Evolutionary conservation across 139 green algal species (phyloP).

Genomic region (Closterium sp.): DNA sequence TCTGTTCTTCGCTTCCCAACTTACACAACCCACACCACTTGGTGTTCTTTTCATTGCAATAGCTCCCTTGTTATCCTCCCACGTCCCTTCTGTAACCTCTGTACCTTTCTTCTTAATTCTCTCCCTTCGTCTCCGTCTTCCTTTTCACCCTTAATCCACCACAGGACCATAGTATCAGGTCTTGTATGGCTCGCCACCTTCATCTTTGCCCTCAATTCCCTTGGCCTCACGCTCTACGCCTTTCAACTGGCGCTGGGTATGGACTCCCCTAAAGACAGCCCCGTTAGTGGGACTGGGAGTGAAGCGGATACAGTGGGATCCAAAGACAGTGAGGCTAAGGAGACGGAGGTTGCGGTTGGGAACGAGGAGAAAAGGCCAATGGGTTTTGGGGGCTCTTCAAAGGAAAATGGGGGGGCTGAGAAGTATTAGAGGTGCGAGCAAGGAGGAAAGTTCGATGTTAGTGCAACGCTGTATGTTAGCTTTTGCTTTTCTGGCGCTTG

Average conservation of each 20-base stretch:
- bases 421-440: not conserved
- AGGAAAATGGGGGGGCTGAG: not conserved
- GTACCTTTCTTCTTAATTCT: not conserved
- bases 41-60: not conserved
- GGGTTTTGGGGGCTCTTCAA: not conserved
- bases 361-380: not conserved
- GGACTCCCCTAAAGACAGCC: not conserved
- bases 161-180: slow-evolving; percentile 44
- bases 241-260: slow-evolving; percentile 17
- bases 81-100: not conserved
- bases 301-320: not conserved
- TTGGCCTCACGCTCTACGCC: slow-evolving; percentile 33
- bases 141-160: not conserved
- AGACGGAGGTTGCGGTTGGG: not conserved
- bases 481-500: not conserved
- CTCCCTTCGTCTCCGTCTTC: not conserved
- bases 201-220: slow-evolving; percentile 41
- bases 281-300: not conserved
- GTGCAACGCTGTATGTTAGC: not conserved
- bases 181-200: slow-evolving; percentile 35
- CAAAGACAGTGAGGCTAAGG: not conserved
- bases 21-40: not conserved
- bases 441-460: not conserved
- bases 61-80: not conserved
- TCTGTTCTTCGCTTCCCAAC: not conserved